Evolutionary conservation across 345 rosid species (phyloP), one percentile per base, ranked within the genome.

Genomic region (Acer saccharum): DNA sequence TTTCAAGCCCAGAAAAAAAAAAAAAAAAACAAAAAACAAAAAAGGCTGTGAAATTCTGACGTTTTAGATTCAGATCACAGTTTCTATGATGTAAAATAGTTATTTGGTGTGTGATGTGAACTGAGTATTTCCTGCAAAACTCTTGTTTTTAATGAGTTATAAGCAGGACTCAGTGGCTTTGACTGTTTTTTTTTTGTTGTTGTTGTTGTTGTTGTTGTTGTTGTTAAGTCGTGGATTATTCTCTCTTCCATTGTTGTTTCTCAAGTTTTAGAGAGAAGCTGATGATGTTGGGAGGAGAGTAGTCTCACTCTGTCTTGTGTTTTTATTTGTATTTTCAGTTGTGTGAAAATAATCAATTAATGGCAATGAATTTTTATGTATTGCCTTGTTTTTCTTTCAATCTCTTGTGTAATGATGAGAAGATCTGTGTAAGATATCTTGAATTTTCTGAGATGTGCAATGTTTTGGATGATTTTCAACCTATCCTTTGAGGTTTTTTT

Each of bases 61-160:
- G 0, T 67, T 68, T 76, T 67, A 1, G 2, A 57, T 41, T 68
- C 78, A 67, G 78, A 76, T 76, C 65, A 16, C 73, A 54, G 78
- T 66, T 68, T 54, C 65, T 65, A 2, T 68, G 20, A 32, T 64
- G 48, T 65, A 17, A 29, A 14, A 23, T 44, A 61, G 2, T 41
- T 13, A 27, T 3, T 2, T 62, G 5, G 27, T 48, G 70, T 74
- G 29, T 18, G 58, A 16, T 48, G 10, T 48, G 29, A 46, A 29
- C 54, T 64, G 32, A 60, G 76, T 48, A 41, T 73, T 2, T 20
- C 54, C 7, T 16, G 74, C 68, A 10, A 7, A 41, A 58, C 58
- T 76, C 78, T 16, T 23, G 4, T 21, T 76, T 67, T 76, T 54
- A 10, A n/a, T 5, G 57, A 68, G 65, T 68, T 75, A 50, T 6